A percentile compares a stretch with the other conserved stretches of the same genome.
These are phyloP conservation scores for Gardenia jasminoides DNA, from an alignment of 257 asterid species.

Conservation along the genomic window DNA sequence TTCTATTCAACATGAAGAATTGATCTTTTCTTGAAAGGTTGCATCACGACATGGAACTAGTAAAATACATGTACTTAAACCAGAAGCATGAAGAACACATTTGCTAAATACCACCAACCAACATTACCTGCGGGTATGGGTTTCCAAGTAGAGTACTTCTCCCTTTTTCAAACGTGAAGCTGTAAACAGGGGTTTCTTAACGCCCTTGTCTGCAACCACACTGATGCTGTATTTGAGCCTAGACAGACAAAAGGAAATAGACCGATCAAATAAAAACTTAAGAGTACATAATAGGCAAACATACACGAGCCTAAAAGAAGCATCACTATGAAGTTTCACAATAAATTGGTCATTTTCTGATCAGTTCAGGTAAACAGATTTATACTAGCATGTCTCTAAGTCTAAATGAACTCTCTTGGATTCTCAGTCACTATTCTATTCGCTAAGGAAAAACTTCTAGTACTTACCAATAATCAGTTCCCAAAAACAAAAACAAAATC, in stretches of 20 bases:
- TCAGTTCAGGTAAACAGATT: not conserved
- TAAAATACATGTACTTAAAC: not conserved
- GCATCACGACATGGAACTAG: not conserved
- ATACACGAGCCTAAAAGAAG: not conserved
- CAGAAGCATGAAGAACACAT: conserved; percentile 10
- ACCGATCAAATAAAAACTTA: not conserved
- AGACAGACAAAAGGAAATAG: conserved; percentile 26
- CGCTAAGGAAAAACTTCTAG: not conserved
- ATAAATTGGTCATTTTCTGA: not conserved
- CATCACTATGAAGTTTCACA: not conserved
- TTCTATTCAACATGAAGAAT: not conserved
- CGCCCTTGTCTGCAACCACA: conserved; percentile 95
- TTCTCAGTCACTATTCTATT: not conserved
- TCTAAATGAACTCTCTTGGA: not conserved
- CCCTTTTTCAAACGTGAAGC: conserved; percentile 96
- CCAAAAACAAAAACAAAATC: not conserved
- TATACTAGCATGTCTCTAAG: not conserved
- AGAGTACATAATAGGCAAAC: not conserved
- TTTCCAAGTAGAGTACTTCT: conserved; percentile 87
- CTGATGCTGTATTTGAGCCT: conserved; percentile 96
- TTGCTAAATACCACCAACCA: not conserved
- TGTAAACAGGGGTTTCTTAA: conserved; percentile 70
- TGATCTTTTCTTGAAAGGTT: not conserved
- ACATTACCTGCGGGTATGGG: conserved; percentile 71
- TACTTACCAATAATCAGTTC: too few species aligned